Evolutionary conservation across 257 asterid genomes (phyloP).

Genomic region (Petunia secreta): DNA sequence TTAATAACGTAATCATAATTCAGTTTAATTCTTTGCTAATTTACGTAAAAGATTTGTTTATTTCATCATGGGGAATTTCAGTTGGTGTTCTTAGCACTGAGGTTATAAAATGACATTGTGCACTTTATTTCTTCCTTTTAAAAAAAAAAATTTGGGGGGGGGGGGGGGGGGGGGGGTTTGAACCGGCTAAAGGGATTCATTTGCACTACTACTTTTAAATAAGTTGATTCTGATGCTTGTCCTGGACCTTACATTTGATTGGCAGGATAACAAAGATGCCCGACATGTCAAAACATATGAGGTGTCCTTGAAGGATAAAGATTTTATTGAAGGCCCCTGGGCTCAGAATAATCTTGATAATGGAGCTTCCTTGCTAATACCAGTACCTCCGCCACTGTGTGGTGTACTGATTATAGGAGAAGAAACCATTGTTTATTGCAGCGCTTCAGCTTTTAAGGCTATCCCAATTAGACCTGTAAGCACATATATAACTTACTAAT

Average conservation of each 20-base stretch:
- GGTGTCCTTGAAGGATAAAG: slow-evolving; percentile 86
- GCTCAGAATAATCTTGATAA: slow-evolving; percentile 92
- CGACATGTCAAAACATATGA: slow-evolving; percentile 94
- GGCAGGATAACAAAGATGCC: slow-evolving; percentile 87
- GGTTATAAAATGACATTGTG: slow-evolving; percentile 1
- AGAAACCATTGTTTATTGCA: slow-evolving; percentile 89
- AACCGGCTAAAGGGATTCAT: slow-evolving; percentile 4
- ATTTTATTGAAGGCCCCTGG: slow-evolving; percentile 96
- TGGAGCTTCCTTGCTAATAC: slow-evolving; percentile 89
- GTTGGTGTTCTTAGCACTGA: slow-evolving; percentile 10
- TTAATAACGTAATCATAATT: too few species aligned
- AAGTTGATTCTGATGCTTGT: slow-evolving; percentile 12
- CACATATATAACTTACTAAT: slow-evolving; percentile 26
- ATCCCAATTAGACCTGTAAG: slow-evolving; percentile 89
- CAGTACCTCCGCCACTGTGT: slow-evolving; percentile 92
- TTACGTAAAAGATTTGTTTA: background rate
- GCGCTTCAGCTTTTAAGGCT: slow-evolving; percentile 84
- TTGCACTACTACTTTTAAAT: background rate
- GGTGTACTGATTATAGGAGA: slow-evolving; percentile 94
- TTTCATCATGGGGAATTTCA: background rate
- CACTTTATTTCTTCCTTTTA: background rate
- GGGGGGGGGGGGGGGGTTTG: background rate
- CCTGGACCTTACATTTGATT: slow-evolving; percentile 24
- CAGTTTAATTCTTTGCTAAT: background rate
- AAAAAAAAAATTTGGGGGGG: background rate